phyloP scores from a whole-genome alignment of 257 asterid species.

The Plantago elongata region DNA sequence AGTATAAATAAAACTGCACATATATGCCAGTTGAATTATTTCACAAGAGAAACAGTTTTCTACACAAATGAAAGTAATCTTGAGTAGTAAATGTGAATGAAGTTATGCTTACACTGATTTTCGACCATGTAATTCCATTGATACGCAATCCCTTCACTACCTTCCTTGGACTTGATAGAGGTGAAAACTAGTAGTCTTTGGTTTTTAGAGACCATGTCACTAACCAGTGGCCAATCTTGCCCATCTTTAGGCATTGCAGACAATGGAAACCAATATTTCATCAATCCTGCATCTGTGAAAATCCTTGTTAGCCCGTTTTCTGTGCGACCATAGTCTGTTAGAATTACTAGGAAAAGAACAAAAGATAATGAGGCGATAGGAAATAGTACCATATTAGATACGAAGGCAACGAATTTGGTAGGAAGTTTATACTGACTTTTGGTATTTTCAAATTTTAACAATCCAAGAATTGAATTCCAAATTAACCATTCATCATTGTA shows the following conservation, averaged over 20 bases:
- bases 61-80: background rate
- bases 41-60: background rate
- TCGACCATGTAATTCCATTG: slow-evolving; percentile 98
- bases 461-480: no score
- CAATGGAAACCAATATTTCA: slow-evolving; percentile 70
- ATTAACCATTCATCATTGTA: no score
- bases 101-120: slow-evolving; percentile 55
- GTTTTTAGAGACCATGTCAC: slow-evolving; percentile 57
- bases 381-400: no score
- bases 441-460: no score
- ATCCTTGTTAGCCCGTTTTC: slow-evolving; percentile 69
- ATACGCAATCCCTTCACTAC: slow-evolving; percentile 70
- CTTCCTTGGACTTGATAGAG: slow-evolving; percentile 52
- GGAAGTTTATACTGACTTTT: no score
- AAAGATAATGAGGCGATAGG: no score
- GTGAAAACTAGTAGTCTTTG: slow-evolving; percentile 73
- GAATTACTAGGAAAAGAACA: no score
- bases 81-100: no score
- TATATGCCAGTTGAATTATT: no score
- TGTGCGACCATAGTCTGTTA: slow-evolving; percentile 65
- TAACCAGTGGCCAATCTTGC: slow-evolving; percentile 70
- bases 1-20: no score
- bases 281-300: slow-evolving; percentile 62
- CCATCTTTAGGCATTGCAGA: slow-evolving; percentile 71
- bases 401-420: no score